phyloP scores from a whole-genome alignment of 495 filamentous ascomycete genomes.

The Xylaria castorea region DNA sequence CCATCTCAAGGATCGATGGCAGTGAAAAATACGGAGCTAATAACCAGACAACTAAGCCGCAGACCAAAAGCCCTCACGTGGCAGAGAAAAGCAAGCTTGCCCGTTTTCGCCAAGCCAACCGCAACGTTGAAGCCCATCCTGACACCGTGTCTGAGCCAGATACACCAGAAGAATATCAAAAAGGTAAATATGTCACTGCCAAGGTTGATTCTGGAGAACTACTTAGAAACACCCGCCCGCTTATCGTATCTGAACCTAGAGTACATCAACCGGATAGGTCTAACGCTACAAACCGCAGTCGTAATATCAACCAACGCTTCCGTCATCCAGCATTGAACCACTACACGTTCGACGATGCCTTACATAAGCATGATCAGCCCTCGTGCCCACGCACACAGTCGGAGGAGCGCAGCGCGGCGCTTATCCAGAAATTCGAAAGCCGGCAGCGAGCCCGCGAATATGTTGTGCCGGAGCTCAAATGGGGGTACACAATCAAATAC shows the following conservation, averaged over 20 bases:
- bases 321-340: neutral
- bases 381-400: neutral
- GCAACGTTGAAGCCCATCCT: neutral
- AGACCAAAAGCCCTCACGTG: neutral
- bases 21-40: neutral
- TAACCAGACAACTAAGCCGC: neutral
- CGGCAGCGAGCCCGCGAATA: neutral
- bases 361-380: neutral
- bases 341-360: neutral
- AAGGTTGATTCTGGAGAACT: neutral
- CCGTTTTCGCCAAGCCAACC: neutral
- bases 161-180: neutral
- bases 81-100: neutral
- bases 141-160: neutral
- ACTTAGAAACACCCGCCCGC: neutral
- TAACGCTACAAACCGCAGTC: neutral
- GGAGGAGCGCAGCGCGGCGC: neutral
- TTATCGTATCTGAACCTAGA: neutral
- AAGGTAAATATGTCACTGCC: neutral
- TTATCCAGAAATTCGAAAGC: neutral
- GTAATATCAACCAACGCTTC: neutral
- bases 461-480: neutral
- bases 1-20: neutral
- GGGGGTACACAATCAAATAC: constrained; percentile 13
- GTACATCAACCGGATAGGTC: neutral